Percentiles rank a stretch among this genome's conserved stretches.
phyloP scores from a whole-genome alignment of 1,139 yeast species.

The Blastobotrys elegans region DNA sequence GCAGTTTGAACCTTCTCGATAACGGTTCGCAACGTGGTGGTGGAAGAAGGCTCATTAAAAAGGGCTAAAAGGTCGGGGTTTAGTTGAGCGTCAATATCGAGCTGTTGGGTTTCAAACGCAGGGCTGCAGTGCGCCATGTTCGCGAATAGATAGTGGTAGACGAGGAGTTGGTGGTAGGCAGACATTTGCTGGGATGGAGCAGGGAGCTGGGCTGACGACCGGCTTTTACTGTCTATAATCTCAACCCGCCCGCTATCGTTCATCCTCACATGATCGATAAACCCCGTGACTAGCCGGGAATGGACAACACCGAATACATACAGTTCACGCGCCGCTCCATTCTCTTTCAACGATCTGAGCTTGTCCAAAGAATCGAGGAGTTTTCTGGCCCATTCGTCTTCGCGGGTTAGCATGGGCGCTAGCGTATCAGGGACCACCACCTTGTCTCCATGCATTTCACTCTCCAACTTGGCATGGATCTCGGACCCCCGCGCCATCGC shows the following conservation, averaged over 20 bases:
- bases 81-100: conserved; percentile 6
- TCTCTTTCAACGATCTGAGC: conserved; percentile 4
- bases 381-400: conserved; percentile 22
- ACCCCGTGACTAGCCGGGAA: conserved; percentile 28
- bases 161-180: conserved; percentile 34
- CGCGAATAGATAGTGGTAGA: conserved; percentile 27
- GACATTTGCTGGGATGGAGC: conserved; percentile 24
- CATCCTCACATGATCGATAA: conserved; percentile 28
- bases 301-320: conserved; percentile 29
- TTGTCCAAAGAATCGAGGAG: conserved; percentile 12
- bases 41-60: neutral
- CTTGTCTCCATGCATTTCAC: conserved; percentile 13
- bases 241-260: conserved; percentile 14
- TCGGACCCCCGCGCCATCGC: conserved; percentile 28
- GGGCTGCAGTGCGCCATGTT: conserved; percentile 15
- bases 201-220: conserved; percentile 21
- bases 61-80: conserved; percentile 2
- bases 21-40: neutral
- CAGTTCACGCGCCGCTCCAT: conserved; percentile 28
- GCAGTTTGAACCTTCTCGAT: neutral
- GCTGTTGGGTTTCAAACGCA: neutral
- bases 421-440: conserved; percentile 12
- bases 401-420: conserved; percentile 5
- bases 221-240: conserved; percentile 34
- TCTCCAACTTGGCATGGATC: conserved; percentile 30